A percentile compares a stretch with the other conserved stretches of the same genome.
phyloP scores from a whole-genome alignment of 2,329 filamentous ascomycete species.

The Hypoxylon sp. region DNA sequence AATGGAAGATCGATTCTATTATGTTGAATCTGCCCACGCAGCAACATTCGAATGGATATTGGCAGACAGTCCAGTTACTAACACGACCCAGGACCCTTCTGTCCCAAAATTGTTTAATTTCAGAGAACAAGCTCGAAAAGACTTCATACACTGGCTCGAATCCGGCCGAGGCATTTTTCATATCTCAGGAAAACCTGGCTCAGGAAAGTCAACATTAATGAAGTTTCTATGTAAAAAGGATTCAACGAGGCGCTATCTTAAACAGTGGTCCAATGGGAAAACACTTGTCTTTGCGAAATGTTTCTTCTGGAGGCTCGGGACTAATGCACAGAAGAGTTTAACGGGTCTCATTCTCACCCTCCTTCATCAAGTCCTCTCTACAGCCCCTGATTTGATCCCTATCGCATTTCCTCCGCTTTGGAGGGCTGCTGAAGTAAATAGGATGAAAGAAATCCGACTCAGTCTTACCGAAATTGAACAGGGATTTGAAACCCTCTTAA shows the following conservation, averaged over 20 bases:
- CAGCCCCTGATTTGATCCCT: slow-evolving; percentile 24
- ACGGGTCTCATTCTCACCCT: slow-evolving; percentile 43
- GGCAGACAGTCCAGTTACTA: not conserved
- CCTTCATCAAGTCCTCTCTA: slow-evolving; percentile 41
- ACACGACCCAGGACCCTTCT: not conserved
- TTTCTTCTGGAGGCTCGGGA: slow-evolving; percentile 50
- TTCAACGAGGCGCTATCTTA: slow-evolving; percentile 25
- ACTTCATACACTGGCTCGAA: slow-evolving; percentile 38
- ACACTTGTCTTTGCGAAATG: slow-evolving; percentile 32
- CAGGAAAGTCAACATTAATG: slow-evolving; percentile 51
- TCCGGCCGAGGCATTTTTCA: slow-evolving; percentile 39
- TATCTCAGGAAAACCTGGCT: slow-evolving; percentile 49
- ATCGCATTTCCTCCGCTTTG: slow-evolving; percentile 38
- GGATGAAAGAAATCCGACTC: not conserved
- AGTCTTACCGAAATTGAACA: slow-evolving; percentile 13
- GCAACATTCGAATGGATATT: slow-evolving; percentile 35
- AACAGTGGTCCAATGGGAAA: slow-evolving; percentile 34
- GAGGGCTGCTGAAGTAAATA: not conserved
- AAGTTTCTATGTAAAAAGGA: slow-evolving; percentile 43
- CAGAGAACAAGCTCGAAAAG: slow-evolving; percentile 10
- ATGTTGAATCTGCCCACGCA: slow-evolving; percentile 30
- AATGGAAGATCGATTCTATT: slow-evolving; percentile 34
- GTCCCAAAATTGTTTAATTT: not conserved
- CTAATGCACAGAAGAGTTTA: slow-evolving; percentile 41
- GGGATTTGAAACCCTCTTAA: slow-evolving; percentile 21